A percentile compares a stretch with the other conserved stretches of the same genome.
phyloP scores from a whole-genome alignment of 192 early-diverging fungal genomes.

The Linnemannia hyalina region DNA sequence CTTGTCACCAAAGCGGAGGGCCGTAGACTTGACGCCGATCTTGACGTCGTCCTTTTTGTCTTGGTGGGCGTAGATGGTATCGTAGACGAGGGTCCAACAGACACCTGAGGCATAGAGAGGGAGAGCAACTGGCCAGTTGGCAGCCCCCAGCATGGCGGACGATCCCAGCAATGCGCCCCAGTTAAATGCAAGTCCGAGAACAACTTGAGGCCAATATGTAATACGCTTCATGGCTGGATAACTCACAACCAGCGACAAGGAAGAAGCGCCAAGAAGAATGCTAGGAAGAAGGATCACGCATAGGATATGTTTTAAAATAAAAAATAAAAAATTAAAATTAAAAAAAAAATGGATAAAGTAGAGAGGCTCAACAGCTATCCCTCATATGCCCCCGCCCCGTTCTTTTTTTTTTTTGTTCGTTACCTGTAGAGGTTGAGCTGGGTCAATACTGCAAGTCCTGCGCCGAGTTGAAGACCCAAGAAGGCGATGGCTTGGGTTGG shows the following conservation, averaged over 20 bases:
- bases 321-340: too few relatives aligned
- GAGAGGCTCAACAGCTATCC: too few relatives aligned
- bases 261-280: conserved; percentile 85
- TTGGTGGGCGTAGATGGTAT: conserved; percentile 98
- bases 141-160: conserved; percentile 79
- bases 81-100: conserved; percentile 95
- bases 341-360: too few relatives aligned
- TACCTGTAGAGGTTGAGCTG: conserved; percentile 92
- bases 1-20: conserved; percentile 84
- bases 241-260: conserved; percentile 78
- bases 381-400: too few relatives aligned
- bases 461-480: conserved; percentile 82
- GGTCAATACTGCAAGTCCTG: conserved; percentile 85
- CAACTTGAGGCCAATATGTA: conserved; percentile 95
- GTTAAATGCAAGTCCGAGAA: conserved; percentile 93
- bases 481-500: conserved; percentile 80
- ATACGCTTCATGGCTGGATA: conserved; percentile 97
- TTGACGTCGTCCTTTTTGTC: conserved; percentile 93
- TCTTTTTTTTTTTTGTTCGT: background rate
- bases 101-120: conserved; percentile 90
- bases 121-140: conserved; percentile 77
- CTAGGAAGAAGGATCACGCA: conserved; percentile 50
- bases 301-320: background rate
- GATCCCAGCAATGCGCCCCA: conserved; percentile 94
- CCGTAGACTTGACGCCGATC: conserved; percentile 93